Evolutionary conservation across 768 basidiomycete species (phyloP).

Genomic region (Paxillus rubicundulus): DNA sequence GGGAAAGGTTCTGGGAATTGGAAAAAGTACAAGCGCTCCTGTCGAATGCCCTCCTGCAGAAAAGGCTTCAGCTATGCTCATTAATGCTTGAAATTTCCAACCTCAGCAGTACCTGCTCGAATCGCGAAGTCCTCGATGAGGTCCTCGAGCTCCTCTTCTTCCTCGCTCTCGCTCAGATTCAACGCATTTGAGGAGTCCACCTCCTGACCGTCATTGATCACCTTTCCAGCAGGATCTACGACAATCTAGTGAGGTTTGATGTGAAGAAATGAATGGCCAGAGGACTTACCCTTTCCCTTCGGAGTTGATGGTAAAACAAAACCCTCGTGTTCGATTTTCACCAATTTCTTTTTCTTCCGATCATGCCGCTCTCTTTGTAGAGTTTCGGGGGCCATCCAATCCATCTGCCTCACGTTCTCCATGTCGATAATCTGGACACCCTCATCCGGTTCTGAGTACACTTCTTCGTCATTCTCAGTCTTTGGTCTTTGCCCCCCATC

Average conservation of each 20-base stretch:
- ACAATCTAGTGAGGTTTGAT: neutral
- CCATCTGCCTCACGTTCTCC: constrained; percentile 72
- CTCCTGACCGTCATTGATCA: constrained; percentile 19
- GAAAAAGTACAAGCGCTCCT: constrained; percentile 80
- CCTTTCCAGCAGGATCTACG: neutral
- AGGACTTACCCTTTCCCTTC: constrained; percentile 34
- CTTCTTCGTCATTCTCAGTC: constrained; percentile 54
- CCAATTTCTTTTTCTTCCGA: constrained; percentile 34
- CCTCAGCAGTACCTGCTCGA: constrained; percentile 39
- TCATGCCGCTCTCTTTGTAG: constrained; percentile 49
- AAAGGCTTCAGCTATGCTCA: neutral
- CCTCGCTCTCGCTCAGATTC: constrained; percentile 72
- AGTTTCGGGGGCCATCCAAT: constrained; percentile 87
- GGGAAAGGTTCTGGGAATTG: constrained; percentile 90
- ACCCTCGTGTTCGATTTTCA: constrained; percentile 48
- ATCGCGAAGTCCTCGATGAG: constrained; percentile 67
- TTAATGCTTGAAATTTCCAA: constrained; percentile 18
- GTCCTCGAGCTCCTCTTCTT: constrained; percentile 77
- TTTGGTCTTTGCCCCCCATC: constrained; percentile 30
- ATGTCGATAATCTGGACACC: constrained; percentile 87
- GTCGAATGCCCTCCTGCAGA: constrained; percentile 48
- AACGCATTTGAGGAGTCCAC: constrained; percentile 58
- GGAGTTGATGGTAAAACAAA: constrained; percentile 17
- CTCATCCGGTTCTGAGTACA: constrained; percentile 85
- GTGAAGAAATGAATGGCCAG: neutral